phyloP scores from a whole-genome alignment of 176 grass and related monocot genomes.

The Eleusine indica region DNA sequence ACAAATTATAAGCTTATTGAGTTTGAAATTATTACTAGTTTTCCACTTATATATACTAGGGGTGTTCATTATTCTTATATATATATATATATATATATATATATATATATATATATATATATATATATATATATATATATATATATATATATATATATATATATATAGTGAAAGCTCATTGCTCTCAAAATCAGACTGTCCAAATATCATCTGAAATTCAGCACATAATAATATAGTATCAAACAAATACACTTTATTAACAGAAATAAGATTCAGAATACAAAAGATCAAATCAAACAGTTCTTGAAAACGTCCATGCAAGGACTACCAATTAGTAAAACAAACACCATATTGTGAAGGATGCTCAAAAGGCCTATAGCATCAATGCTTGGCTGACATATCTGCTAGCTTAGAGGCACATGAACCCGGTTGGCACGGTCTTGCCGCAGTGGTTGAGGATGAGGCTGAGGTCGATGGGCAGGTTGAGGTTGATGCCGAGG shows the following conservation, averaged over 20 bases:
- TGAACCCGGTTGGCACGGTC: conserved; percentile 31
- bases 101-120: too few relatives aligned
- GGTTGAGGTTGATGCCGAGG: conserved; percentile 49
- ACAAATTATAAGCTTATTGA: too few relatives aligned
- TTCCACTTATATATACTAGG: too few relatives aligned
- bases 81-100: too few relatives aligned
- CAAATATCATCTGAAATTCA: neutral
- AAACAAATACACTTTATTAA: neutral
- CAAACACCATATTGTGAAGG: neutral
- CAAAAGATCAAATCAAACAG: conserved; percentile 13
- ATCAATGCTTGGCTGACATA: neutral
- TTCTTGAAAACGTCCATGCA: neutral
- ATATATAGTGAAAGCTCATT: too few relatives aligned
- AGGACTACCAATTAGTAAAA: neutral
- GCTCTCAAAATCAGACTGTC: neutral
- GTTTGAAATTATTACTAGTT: too few relatives aligned
- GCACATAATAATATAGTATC: neutral
- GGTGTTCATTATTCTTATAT: too few relatives aligned
- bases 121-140: too few relatives aligned
- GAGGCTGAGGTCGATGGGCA: conserved; percentile 63
- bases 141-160: too few relatives aligned
- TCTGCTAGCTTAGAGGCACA: conserved; percentile 27
- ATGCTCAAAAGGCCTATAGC: neutral
- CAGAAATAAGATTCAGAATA: neutral
- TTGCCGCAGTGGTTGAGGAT: conserved; percentile 67